A percentile compares a stretch with the other conserved stretches of the same genome.
Conservation (phyloP, 768 basidiomycete genomes). For the Podaxis sp. region DNA sequence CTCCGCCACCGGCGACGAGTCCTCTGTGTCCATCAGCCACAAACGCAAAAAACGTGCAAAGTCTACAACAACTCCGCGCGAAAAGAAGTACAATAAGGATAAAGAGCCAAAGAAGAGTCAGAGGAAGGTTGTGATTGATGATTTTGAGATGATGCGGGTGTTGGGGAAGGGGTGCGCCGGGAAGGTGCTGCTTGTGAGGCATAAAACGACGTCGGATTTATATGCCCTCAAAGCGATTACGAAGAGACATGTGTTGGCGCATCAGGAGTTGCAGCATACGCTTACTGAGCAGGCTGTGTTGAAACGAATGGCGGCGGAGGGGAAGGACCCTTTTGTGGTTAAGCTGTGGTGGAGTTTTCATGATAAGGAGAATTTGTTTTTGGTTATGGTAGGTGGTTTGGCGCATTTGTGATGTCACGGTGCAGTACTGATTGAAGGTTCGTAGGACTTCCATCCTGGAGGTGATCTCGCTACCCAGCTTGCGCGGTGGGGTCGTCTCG, state of each 20-base stretch:
- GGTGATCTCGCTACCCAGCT: constrained; percentile 98
- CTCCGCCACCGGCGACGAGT: constrained; percentile 70
- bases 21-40: constrained; percentile 56
- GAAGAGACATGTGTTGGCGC: constrained; percentile 93
- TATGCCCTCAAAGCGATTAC: constrained; percentile 98
- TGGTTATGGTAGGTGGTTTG: constrained; percentile 75
- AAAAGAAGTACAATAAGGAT: constrained; percentile 12
- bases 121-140: constrained; percentile 78
- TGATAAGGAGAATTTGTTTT: constrained; percentile 94
- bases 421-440: not conserved
- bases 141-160: constrained; percentile 97
- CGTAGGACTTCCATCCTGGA: constrained; percentile 89
- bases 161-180: constrained; percentile 97
- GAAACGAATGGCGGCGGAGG: constrained; percentile 88
- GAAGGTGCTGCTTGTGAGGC: constrained; percentile 88
- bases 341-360: constrained; percentile 98
- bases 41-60: constrained; percentile 23
- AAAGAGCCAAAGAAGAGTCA: constrained; percentile 56
- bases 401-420: constrained; percentile 8
- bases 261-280: constrained; percentile 95
- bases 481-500: constrained; percentile 91
- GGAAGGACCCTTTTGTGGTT: constrained; percentile 91
- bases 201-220: constrained; percentile 67
- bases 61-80: constrained; percentile 33
- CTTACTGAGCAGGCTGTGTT: constrained; percentile 95